phyloP scores from a whole-genome alignment of 2,329 filamentous ascomycete genomes.

The Pleurostoma richardsiae region DNA sequence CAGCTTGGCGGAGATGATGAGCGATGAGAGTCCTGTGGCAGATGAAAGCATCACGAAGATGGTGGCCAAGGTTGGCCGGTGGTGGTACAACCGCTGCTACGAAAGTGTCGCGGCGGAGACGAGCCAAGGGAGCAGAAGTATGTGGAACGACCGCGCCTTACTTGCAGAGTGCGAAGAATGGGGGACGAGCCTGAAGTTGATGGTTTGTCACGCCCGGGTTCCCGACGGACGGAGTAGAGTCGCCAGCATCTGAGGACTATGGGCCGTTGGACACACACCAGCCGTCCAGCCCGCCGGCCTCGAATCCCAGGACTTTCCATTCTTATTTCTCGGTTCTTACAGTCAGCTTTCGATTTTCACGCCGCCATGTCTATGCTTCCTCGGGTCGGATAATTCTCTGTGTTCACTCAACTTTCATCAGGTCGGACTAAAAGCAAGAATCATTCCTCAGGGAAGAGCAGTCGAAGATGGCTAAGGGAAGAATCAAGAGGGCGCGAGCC shows the following conservation, averaged over 20 bases:
- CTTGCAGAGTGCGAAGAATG: constrained; percentile 82
- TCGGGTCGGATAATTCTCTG: neutral
- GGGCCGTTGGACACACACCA: neutral
- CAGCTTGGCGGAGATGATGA: constrained; percentile 67
- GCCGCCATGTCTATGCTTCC: neutral
- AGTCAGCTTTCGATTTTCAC: neutral
- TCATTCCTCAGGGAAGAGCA: neutral
- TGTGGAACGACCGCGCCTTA: constrained; percentile 74
- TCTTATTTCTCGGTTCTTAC: neutral
- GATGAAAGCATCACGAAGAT: constrained; percentile 89
- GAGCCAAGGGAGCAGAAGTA: constrained; percentile 47
- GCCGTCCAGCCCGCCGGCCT: too few relatives aligned
- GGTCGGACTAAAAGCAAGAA: constrained; percentile 1
- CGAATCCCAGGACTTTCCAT: neutral
- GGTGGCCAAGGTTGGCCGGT: constrained; percentile 84
- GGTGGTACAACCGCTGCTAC: constrained; percentile 96
- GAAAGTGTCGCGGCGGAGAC: constrained; percentile 59
- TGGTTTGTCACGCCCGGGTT: constrained; percentile 87
- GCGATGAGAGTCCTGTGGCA: constrained; percentile 61
- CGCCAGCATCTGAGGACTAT: constrained; percentile 36
- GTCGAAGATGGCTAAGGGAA: neutral
- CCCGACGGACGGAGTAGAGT: constrained; percentile 48
- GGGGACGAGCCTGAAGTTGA: constrained; percentile 81
- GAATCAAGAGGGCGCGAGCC: constrained; percentile 2
- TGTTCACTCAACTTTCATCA: neutral